Evolutionary conservation across 1,139 yeast species (phyloP).

Genomic region (Kodamaea arcana): DNA sequence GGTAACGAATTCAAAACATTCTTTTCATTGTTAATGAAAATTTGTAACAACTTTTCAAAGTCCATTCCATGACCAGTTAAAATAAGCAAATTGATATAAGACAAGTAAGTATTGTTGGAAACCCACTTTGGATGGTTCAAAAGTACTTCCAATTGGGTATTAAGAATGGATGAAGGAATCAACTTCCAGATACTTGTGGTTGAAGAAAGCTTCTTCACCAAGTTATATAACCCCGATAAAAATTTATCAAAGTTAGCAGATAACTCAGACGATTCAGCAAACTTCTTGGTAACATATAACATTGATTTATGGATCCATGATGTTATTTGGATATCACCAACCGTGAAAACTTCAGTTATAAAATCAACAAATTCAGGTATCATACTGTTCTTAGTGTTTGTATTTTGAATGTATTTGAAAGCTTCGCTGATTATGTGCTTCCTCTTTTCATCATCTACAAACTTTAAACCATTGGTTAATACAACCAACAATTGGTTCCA

Average conservation of each 20-base stretch:
- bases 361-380: conserved; percentile 23
- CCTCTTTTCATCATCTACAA: conserved; percentile 3
- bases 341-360: conserved; percentile 12
- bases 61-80: conserved; percentile 40
- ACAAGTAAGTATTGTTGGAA: conserved; percentile 28
- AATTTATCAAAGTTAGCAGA: conserved; percentile 31
- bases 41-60: conserved; percentile 56
- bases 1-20: conserved; percentile 28
- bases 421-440: conserved; percentile 9
- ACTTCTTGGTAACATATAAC: conserved; percentile 57
- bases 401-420: conserved; percentile 13
- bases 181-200: conserved; percentile 34
- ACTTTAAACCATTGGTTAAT: conserved; percentile 12
- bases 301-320: conserved; percentile 49
- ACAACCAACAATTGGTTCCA: conserved; percentile 16
- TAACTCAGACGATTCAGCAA: conserved; percentile 48
- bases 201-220: conserved; percentile 12
- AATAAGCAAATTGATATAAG: conserved; percentile 38
- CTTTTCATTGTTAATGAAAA: conserved; percentile 51
- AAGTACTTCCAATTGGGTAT: conserved; percentile 67
- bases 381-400: conserved; percentile 20
- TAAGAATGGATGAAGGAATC: conserved; percentile 47
- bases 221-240: conserved; percentile 17
- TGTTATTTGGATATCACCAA: conserved; percentile 6
- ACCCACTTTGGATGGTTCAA: conserved; percentile 49